These are phyloP conservation scores for Exophiala viscosa DNA, from an alignment of 2,329 filamentous ascomycete species.

Conservation along the genomic window DNA sequence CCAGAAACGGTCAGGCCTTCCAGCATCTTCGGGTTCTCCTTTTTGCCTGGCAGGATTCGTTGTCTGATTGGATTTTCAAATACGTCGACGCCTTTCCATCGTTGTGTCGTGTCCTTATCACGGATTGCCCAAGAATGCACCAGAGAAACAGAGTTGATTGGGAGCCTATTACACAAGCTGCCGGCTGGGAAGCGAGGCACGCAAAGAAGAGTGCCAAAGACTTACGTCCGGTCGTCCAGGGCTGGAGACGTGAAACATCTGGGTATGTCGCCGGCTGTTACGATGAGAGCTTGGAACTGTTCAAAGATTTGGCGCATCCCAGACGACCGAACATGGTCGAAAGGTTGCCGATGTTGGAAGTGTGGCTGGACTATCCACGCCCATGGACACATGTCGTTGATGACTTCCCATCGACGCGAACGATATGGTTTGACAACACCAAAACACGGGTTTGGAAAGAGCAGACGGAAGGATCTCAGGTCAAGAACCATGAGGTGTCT, in stretches of 20 bases:
- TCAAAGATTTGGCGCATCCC: slow-evolving; percentile 4
- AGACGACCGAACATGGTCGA: slow-evolving; percentile 10
- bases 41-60: slow-evolving; percentile 33
- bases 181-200: slow-evolving; percentile 33
- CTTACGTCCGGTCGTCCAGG: slow-evolving; percentile 35
- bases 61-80: slow-evolving; percentile 34
- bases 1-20: slow-evolving; percentile 32
- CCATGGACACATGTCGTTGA: slow-evolving; percentile 28
- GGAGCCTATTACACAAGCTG: slow-evolving; percentile 22
- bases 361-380: slow-evolving; percentile 23
- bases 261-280: slow-evolving; percentile 25
- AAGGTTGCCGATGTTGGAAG: slow-evolving; percentile 24
- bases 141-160: slow-evolving; percentile 24
- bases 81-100: slow-evolving; percentile 36
- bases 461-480: neutral
- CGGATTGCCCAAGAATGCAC: slow-evolving; percentile 33
- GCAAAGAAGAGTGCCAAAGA: slow-evolving; percentile 28
- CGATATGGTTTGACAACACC: slow-evolving; percentile 27
- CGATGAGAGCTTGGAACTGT: slow-evolving; percentile 21
- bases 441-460: slow-evolving; percentile 7
- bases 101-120: slow-evolving; percentile 35
- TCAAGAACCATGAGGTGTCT: slow-evolving; percentile 7
- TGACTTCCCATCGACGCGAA: slow-evolving; percentile 29
- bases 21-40: slow-evolving; percentile 38
- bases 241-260: slow-evolving; percentile 11